Evolutionary conservation across 345 rosid species (phyloP).

Genomic region (Geranium rotundifolium): DNA sequence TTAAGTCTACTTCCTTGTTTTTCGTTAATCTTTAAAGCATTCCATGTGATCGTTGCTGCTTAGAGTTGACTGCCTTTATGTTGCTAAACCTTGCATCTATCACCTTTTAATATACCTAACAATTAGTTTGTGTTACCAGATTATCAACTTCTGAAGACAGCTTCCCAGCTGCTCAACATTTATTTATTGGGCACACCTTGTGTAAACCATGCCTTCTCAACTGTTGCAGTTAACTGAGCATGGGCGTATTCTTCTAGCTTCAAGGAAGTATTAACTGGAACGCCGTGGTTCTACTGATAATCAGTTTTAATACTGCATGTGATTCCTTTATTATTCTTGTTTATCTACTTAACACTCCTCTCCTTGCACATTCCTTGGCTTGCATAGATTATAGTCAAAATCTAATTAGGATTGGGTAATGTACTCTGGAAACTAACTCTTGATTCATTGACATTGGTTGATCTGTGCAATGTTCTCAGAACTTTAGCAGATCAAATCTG

Average conservation of each 20-base stretch:
- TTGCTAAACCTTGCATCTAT: neutral
- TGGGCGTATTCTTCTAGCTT: conserved; percentile 66
- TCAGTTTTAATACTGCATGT: neutral
- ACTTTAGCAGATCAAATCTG: too few species aligned
- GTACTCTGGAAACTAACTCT: too few species aligned
- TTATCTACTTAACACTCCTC: too few species aligned
- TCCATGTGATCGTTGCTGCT: neutral
- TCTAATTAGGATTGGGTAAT: too few species aligned
- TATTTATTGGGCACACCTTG: conserved; percentile 5
- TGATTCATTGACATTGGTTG: too few species aligned
- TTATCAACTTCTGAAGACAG: neutral
- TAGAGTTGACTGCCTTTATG: neutral
- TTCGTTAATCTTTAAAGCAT: too few species aligned
- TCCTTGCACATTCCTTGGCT: too few species aligned
- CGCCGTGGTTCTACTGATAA: conserved; percentile 5
- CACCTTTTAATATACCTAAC: neutral
- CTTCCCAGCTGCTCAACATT: conserved; percentile 13
- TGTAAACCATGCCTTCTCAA: conserved; percentile 76
- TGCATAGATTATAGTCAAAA: too few species aligned
- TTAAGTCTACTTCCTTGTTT: too few species aligned
- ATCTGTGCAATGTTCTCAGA: too few species aligned
- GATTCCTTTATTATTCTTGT: neutral
- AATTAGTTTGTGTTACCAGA: neutral
- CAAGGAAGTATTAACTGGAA: conserved; percentile 50
- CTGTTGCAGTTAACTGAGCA: conserved; percentile 76